Conservation (phyloP, 148 eudicot genomes). For the Polygonum aviculare region DNA sequence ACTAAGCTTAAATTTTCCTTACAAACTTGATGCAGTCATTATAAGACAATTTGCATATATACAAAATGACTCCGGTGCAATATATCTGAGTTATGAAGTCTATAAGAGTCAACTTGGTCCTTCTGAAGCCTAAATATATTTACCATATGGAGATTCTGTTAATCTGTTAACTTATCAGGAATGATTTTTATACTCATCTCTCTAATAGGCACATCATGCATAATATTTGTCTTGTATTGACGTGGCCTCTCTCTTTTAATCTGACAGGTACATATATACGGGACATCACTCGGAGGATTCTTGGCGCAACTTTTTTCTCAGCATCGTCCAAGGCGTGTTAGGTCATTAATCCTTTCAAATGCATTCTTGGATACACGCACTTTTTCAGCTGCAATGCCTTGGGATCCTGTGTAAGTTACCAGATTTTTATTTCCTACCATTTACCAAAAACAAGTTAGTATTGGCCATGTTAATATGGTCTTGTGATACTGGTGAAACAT, state of each 20-base stretch:
- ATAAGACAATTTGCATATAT: neutral
- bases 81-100: neutral
- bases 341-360: slow-evolving; percentile 85
- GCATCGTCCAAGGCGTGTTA: slow-evolving; percentile 90
- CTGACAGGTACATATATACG: slow-evolving; percentile 84
- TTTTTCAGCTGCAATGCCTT: slow-evolving; percentile 85
- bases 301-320: slow-evolving; percentile 93
- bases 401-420: slow-evolving; percentile 87
- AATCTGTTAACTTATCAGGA: neutral
- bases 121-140: neutral
- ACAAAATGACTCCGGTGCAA: neutral
- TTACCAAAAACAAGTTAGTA: neutral
- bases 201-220: neutral
- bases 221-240: neutral
- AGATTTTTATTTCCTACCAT: neutral
- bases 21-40: neutral
- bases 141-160: neutral
- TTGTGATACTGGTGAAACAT: neutral
- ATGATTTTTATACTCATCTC: neutral
- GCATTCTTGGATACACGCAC: slow-evolving; percentile 77
- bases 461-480: neutral
- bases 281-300: slow-evolving; percentile 95
- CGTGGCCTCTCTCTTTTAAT: slow-evolving; percentile 8
- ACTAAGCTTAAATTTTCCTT: neutral
- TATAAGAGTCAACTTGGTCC: neutral